Evolutionary conservation across 176 grass and related monocot species (phyloP).

Genomic region (Areca catechu): DNA sequence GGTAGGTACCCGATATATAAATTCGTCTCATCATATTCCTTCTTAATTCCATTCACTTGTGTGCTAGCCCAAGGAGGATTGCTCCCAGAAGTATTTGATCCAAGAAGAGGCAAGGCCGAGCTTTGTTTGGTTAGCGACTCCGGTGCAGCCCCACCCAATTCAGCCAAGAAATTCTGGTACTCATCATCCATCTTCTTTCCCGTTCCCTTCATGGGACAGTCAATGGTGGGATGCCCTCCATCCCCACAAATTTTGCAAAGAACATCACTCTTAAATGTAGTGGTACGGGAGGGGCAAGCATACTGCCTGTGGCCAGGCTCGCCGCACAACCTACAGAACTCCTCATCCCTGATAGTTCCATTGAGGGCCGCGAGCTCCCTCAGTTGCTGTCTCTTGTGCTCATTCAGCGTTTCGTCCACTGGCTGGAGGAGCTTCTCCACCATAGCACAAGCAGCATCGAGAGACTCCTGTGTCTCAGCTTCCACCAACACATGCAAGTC

Average conservation of each 20-base stretch:
- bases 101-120: constrained; percentile 13
- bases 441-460: constrained; percentile 83
- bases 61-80: constrained; percentile 41
- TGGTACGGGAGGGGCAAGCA: constrained; percentile 51
- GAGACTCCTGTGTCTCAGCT: constrained; percentile 65
- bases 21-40: constrained; percentile 86
- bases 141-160: constrained; percentile 83
- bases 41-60: constrained; percentile 42
- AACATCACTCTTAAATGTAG: constrained; percentile 86
- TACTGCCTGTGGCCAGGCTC: constrained; percentile 86
- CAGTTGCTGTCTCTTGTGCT: constrained; percentile 97
- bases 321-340: constrained; percentile 83
- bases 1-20: constrained; percentile 87
- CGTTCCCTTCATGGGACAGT: constrained; percentile 84
- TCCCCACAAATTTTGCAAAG: constrained; percentile 91
- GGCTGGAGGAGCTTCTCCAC: constrained; percentile 93
- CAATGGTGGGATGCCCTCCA: constrained; percentile 89
- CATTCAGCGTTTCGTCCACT: constrained; percentile 88
- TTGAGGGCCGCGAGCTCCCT: constrained; percentile 78
- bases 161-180: constrained; percentile 92
- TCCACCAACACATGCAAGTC: constrained; percentile 93
- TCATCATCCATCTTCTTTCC: constrained; percentile 99
- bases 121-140: constrained; percentile 62
- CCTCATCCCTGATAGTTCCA: constrained; percentile 92
- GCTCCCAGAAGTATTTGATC: constrained; percentile 25